Percentiles rank a stretch among this genome's conserved stretches.
phyloP scores from a whole-genome alignment of 2,329 filamentous ascomycete species.

The Paraconiothyrium sp. region DNA sequence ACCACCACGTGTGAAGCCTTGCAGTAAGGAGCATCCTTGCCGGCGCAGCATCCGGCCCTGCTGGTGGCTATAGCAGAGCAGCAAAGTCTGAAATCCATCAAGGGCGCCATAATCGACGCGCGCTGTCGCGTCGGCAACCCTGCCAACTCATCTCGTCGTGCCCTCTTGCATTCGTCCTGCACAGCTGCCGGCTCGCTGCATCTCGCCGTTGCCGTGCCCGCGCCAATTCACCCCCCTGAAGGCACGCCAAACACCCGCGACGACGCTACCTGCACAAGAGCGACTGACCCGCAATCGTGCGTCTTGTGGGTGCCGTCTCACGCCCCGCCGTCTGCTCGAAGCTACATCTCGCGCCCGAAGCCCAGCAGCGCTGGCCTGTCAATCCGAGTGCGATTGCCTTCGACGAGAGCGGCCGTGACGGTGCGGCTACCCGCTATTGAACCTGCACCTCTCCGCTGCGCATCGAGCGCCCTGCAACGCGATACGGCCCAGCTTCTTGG shows the following conservation, averaged over 20 bases:
- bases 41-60: not conserved
- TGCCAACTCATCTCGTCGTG: constrained; percentile 3
- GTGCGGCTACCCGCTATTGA: constrained; percentile 17
- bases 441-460: constrained; percentile 17
- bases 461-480: constrained; percentile 2
- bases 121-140: constrained; percentile 5
- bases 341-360: constrained; percentile 6
- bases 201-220: constrained; percentile 7
- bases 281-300: constrained; percentile 15
- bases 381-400: not conserved
- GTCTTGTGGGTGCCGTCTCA: constrained; percentile 16
- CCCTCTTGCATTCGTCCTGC: constrained; percentile 4
- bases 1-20: not conserved
- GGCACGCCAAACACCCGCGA: constrained; percentile 18
- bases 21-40: constrained; percentile 5
- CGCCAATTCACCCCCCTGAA: constrained; percentile 18
- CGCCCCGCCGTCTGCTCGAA: constrained; percentile 10
- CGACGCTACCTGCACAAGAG: constrained; percentile 14
- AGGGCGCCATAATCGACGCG: constrained; percentile 4
- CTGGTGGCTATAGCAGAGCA: constrained; percentile 8
- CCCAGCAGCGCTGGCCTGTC: constrained; percentile 19
- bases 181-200: constrained; percentile 7
- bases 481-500: not conserved
- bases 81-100: not conserved
- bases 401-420: constrained; percentile 5